Percentiles rank a stretch among this genome's conserved stretches.
phyloP scores from a whole-genome alignment of 1,284 basidiomycete genomes.

The Sporisorium graminicola region DNA sequence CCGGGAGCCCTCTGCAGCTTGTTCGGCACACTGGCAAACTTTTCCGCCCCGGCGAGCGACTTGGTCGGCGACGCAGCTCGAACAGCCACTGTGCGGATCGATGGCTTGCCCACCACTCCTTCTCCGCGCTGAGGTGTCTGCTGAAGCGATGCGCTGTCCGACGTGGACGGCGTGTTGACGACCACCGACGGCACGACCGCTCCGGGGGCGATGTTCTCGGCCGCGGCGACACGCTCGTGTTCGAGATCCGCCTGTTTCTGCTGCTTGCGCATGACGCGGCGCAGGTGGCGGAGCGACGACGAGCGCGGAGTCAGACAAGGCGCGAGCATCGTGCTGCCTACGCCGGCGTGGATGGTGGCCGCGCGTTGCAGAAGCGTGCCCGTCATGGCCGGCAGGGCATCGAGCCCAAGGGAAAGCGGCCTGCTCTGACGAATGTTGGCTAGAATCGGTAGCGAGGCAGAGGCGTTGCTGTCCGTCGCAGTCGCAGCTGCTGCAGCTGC shows the following conservation, averaged over 20 bases:
- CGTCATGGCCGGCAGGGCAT: background rate
- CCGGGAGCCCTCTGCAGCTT: conserved; percentile 2
- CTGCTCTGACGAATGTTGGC: conserved; percentile 5
- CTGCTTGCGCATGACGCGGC: conserved; percentile 40
- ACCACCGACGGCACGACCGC: conserved; percentile 36
- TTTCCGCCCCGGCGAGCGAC: background rate
- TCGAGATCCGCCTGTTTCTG: conserved; percentile 38
- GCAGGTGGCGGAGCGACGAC: conserved; percentile 43
- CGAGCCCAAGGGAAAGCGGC: conserved; percentile 1
- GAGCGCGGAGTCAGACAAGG: conserved; percentile 37
- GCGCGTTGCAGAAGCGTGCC: conserved; percentile 23
- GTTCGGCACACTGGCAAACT: background rate
- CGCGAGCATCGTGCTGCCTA: conserved; percentile 9
- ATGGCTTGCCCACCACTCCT: conserved; percentile 1
- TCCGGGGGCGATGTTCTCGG: conserved; percentile 37
- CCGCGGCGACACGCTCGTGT: conserved; percentile 22
- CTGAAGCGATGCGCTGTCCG: background rate
- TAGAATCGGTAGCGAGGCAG: conserved; percentile 28
- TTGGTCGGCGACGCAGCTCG: background rate
- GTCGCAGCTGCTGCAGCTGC: background rate
- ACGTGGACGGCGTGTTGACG: background rate
- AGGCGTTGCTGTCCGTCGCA: no score
- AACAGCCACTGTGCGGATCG: conserved; percentile 24
- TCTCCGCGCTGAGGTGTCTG: background rate
- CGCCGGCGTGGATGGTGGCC: conserved; percentile 30